phyloP scores from a whole-genome alignment of 1,139 yeast genomes.

The Yamadazyma dushanensis region DNA sequence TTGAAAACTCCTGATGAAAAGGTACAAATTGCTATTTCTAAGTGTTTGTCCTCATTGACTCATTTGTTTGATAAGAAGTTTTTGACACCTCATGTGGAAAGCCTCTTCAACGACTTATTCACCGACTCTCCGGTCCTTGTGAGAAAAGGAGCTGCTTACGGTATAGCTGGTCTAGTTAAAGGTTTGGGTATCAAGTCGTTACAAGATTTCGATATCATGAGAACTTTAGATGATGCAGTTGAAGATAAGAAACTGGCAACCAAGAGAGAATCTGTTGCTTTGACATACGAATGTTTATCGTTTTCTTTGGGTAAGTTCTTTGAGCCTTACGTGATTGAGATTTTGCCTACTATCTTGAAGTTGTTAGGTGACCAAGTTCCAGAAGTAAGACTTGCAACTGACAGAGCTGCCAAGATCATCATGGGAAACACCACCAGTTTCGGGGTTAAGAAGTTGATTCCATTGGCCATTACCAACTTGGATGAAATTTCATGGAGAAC shows the following conservation, averaged over 20 bases:
- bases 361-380: conserved; percentile 81
- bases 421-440: conserved; percentile 91
- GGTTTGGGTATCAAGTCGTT: conserved; percentile 84
- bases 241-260: conserved; percentile 79
- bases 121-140: conserved; percentile 48
- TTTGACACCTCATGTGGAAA: conserved; percentile 55
- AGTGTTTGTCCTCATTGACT: conserved; percentile 82
- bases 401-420: conserved; percentile 79
- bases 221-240: conserved; percentile 78
- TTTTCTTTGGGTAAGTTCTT: conserved; percentile 70
- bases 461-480: conserved; percentile 80
- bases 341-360: conserved; percentile 76
- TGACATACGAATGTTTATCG: conserved; percentile 83
- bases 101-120: conserved; percentile 55
- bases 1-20: conserved; percentile 86
- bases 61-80: conserved; percentile 46
- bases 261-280: conserved; percentile 85
- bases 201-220: conserved; percentile 71
- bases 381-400: conserved; percentile 89
- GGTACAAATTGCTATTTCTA: conserved; percentile 84
- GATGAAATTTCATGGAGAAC: conserved; percentile 96
- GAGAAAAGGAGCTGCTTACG: conserved; percentile 94
- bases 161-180: conserved; percentile 88
- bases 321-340: conserved; percentile 92
- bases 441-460: conserved; percentile 90